phyloP scores from a whole-genome alignment of 1,284 basidiomycete genomes.

The Cryptococcus depauperatus region DNA sequence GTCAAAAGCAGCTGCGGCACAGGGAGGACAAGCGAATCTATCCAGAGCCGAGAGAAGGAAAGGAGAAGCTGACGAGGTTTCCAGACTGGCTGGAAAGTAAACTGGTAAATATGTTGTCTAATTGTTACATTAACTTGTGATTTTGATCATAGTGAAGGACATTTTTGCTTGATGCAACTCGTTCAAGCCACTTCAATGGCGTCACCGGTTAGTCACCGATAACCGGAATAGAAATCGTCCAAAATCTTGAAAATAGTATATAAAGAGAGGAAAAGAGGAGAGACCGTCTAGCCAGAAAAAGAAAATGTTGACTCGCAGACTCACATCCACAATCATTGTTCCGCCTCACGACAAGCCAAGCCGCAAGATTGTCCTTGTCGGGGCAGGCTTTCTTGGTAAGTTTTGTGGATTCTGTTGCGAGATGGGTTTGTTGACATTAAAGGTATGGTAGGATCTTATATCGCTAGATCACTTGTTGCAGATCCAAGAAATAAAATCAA shows the following conservation, averaged over 20 bases:
- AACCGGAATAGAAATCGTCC: too few relatives aligned
- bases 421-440: neutral
- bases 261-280: too few relatives aligned
- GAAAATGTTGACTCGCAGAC: constrained; percentile 16
- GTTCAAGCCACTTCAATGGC: too few relatives aligned
- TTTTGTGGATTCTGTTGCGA: constrained; percentile 1
- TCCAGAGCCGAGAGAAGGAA: constrained; percentile 59
- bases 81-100: constrained; percentile 18
- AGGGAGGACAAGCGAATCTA: constrained; percentile 42
- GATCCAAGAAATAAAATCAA: constrained; percentile 47
- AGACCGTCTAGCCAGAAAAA: too few relatives aligned
- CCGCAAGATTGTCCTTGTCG: constrained; percentile 55
- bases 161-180: neutral
- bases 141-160: neutral
- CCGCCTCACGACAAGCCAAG: constrained; percentile 6
- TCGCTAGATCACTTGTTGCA: constrained; percentile 49
- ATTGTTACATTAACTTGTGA: neutral
- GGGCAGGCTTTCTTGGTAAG: constrained; percentile 59
- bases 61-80: constrained; percentile 62
- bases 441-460: constrained; percentile 49
- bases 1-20: constrained; percentile 53
- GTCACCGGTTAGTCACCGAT: too few relatives aligned
- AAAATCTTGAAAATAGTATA: too few relatives aligned
- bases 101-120: neutral
- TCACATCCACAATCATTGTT: constrained; percentile 14